Evolutionary conservation across 1,139 yeast species (phyloP), one percentile per base, ranked within the genome.

Genomic region (Saccharomycopsis hybrid): DNA sequence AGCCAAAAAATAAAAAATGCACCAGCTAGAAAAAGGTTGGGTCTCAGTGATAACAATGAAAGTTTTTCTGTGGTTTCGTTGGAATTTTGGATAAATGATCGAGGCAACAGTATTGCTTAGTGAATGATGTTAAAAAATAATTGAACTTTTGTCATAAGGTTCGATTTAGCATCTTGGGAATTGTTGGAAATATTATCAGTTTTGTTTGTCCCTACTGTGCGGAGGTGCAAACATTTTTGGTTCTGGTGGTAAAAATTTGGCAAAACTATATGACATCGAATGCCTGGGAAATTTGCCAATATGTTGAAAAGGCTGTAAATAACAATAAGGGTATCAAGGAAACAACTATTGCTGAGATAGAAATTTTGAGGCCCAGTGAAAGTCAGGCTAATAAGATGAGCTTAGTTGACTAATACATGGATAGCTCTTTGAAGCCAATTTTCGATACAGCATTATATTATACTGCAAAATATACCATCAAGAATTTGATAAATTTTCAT

Each of bases 141-240:
- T 80, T 94, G 38, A 92, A 87, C 61, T 94, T 90, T 60, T 92
- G 98, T 66, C 74, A 77, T 43, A 92, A 90, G 64, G 97, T 95
- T 7, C 80, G 80, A 36, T 82, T 94, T 57, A 75, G 74, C 42
- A 77, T 92, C 2, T 65, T 92, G 44, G 99, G 99, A 2, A 75
- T 94, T 18, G 83, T 94, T 24, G 99, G 94, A 62, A 94, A 94
- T 62, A 92, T 94, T 98, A 82, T 95, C 18, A 98, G 98, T 1
- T 94, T 86, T 65, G 84, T 89, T 5, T 94, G 98, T 64, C 98
- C 98, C 0, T 80, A 82, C 63, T 94, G 99, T 65, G 77, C 85
- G 1, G 97, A 90, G 83, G 92, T 62, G 89, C 97, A 2, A 82
- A 90, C 62, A 86, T 94, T 32, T 94, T 94, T 63, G 85, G 90